These are phyloP conservation scores for Ilyonectria destructans DNA, from an alignment of 2,329 filamentous ascomycete genomes.

Conservation along the genomic window DNA sequence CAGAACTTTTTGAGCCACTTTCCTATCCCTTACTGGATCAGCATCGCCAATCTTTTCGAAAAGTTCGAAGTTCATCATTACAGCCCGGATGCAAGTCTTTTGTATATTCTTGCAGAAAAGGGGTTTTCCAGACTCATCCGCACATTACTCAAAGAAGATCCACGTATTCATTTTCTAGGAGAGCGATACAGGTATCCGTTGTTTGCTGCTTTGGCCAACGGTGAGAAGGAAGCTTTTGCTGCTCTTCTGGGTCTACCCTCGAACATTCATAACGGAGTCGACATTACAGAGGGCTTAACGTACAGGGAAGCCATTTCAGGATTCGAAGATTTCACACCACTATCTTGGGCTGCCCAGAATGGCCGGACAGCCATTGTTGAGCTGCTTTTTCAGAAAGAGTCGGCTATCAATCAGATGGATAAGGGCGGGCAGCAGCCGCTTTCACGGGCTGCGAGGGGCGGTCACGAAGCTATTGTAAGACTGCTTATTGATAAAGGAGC, in stretches of 20 bases:
- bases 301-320: no score
- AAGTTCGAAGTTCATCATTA: slow-evolving; percentile 46
- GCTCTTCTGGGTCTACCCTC: slow-evolving; percentile 41
- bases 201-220: slow-evolving; percentile 55
- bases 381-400: no score
- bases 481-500: no score
- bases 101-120: slow-evolving; percentile 57
- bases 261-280: slow-evolving; percentile 7
- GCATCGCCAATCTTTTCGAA: slow-evolving; percentile 52
- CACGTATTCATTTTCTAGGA: slow-evolving; percentile 27
- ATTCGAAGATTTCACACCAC: no score
- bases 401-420: no score
- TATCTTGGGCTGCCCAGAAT: slow-evolving; percentile 47
- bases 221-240: slow-evolving; percentile 47
- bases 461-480: no score
- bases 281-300: slow-evolving; percentile 31
- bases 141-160: slow-evolving; percentile 38
- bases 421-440: no score
- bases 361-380: no score
- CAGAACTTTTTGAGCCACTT: slow-evolving; percentile 53
- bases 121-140: slow-evolving; percentile 49
- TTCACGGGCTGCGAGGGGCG: no score
- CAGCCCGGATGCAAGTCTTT: slow-evolving; percentile 41
- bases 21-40: slow-evolving; percentile 49
- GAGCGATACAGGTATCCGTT: slow-evolving; percentile 55